Evolutionary conservation across 768 basidiomycete species (phyloP).

Genomic region (Rhizopogon sp.): DNA sequence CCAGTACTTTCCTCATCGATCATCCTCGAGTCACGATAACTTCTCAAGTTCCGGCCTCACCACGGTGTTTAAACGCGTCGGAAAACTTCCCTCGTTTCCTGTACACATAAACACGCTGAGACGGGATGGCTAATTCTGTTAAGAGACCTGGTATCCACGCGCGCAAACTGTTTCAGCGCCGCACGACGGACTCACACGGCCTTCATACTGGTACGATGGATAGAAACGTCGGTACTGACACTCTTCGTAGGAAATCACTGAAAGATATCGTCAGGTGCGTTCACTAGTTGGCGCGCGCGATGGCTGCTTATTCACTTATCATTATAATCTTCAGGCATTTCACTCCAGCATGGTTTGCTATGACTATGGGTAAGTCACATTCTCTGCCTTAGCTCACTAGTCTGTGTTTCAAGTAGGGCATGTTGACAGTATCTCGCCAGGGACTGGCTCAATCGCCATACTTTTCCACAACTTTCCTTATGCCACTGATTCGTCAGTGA

Average conservation of each 20-base stretch:
- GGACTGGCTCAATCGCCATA: conserved; percentile 49
- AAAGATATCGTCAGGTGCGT: conserved; percentile 31
- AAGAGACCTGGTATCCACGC: neutral
- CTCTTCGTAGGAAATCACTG: conserved; percentile 21
- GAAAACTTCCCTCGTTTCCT: too few relatives aligned
- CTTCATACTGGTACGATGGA: neutral
- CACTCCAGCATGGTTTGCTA: conserved; percentile 51
- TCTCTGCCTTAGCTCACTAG: neutral
- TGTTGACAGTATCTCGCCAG: conserved; percentile 12
- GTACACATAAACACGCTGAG: too few relatives aligned
- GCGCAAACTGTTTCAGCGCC: neutral
- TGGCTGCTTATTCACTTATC: neutral
- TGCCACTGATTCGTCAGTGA: conserved; percentile 32
- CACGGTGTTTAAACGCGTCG: too few relatives aligned
- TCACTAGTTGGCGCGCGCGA: neutral
- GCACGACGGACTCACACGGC: neutral
- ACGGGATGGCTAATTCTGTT: neutral
- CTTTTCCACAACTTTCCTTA: conserved; percentile 59
- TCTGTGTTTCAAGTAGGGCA: neutral
- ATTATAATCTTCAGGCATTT: conserved; percentile 34
- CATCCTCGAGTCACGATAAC: too few relatives aligned
- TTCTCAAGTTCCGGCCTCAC: too few relatives aligned
- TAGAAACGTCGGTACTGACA: neutral
- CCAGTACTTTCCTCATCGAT: too few relatives aligned
- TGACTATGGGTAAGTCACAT: conserved; percentile 43